Percentiles rank a stretch among this genome's conserved stretches.
Conservation (phyloP, 2,329 filamentous ascomycete genomes). For the Monosporascus sp. region DNA sequence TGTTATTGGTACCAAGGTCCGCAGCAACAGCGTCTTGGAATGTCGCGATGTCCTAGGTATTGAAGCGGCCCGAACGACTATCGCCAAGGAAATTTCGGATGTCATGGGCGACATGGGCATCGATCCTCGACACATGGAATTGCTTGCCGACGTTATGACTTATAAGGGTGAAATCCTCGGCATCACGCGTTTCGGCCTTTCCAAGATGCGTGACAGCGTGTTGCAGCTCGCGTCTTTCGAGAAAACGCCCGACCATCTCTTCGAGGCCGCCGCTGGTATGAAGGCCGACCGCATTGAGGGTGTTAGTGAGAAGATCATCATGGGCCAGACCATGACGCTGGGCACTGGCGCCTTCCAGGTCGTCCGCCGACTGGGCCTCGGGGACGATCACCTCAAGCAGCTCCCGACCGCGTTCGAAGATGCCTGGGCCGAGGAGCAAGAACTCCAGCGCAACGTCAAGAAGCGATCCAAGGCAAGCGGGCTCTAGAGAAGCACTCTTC, state of each 20-base stretch:
- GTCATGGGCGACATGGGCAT: slow-evolving; percentile 96
- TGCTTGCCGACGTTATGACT: slow-evolving; percentile 97
- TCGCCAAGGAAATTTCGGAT: slow-evolving; percentile 77
- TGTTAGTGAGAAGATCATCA: slow-evolving; percentile 95
- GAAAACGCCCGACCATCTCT: slow-evolving; percentile 96
- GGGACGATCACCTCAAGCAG: slow-evolving; percentile 49
- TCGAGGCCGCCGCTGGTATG: slow-evolving; percentile 87
- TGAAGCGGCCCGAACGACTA: slow-evolving; percentile 85
- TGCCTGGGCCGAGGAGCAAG: slow-evolving; percentile 42
- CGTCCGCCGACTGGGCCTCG: slow-evolving; percentile 68
- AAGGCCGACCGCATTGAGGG: slow-evolving; percentile 91
- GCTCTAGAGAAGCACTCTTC: slow-evolving; percentile 2
- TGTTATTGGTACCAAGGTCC: slow-evolving; percentile 69
- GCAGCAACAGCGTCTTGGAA: slow-evolving; percentile 88
- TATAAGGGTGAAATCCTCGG: slow-evolving; percentile 96
- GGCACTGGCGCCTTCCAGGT: slow-evolving; percentile 93
- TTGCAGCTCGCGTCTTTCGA: slow-evolving; percentile 94
- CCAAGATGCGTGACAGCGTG: slow-evolving; percentile 93
- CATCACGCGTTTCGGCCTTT: slow-evolving; percentile 91
- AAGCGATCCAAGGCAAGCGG: slow-evolving; percentile 10
- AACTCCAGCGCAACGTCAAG: slow-evolving; percentile 8
- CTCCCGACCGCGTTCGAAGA: slow-evolving; percentile 69
- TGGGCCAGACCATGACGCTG: slow-evolving; percentile 89
- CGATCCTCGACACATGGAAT: slow-evolving; percentile 94
- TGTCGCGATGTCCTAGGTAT: slow-evolving; percentile 83